Evolutionary conservation across 2,329 filamentous ascomycete genomes (phyloP), one percentile per base, ranked within the genome.

Genomic region (Teratosphaeriaceae sp.): DNA sequence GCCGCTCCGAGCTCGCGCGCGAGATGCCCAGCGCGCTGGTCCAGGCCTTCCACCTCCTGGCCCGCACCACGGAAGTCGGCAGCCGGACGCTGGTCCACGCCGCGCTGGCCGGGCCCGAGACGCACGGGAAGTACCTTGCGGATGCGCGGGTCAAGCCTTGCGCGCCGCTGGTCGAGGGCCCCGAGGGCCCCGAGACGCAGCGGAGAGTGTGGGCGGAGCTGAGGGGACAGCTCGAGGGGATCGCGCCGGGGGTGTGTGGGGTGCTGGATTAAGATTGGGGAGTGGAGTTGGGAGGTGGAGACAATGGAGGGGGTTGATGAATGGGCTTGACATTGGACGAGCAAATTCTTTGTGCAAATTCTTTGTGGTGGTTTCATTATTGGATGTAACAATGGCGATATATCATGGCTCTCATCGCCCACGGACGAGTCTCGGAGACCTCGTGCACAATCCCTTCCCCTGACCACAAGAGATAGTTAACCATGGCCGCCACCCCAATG

Each of bases 1-100:
- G 75, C 53, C 64, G 74, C 30, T 70, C 71, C 1, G 54, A 68
- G 19, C 60, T 79, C 1, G 52, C 49, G 5, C 63, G 74, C 1
- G 66, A 75, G 0, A 42, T 26, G 13, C 49, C 37, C 13, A 40
- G 42, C 22, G n/a, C 34, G 6, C 24, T 39, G 27, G 16, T 19
- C 36, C 53, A 29, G 7, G 54, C 5, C 48, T 33, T 55, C 44
- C 45, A 47, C 29, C 46, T 55, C 21, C 20, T 61, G 23, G 45
- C 64, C 12, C 52, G 67, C 1, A 61, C 56, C 1, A 67, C 64
- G 0, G 67, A 70, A 44, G 61, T 64, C 2, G 69, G 69, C 0
- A 57, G 56, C 7, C 49, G 68, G 18, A 69, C 61, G 1, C 53
- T 71, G n/a, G 65, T 69, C 1, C 54, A 65, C 47, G 66, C 63